Evolutionary conservation across 208 protist species (phyloP).

Genomic region (Naegleria gruberi): DNA sequence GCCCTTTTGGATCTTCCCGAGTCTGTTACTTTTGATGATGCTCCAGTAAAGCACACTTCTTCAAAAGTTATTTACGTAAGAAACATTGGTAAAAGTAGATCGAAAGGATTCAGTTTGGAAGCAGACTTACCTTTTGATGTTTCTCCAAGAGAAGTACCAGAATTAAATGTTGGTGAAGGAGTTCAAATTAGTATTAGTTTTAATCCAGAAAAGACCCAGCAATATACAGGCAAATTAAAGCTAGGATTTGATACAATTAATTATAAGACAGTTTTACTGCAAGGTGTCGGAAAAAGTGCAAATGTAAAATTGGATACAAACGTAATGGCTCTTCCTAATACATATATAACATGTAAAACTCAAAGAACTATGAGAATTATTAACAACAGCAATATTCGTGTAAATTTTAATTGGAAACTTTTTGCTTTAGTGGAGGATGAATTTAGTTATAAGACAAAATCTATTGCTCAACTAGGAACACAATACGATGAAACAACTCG

Average conservation of each 20-base stretch:
- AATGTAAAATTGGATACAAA: constrained; percentile 55
- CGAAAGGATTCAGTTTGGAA: constrained; percentile 55
- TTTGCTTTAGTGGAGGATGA: constrained; percentile 38
- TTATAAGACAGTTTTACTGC: constrained; percentile 52
- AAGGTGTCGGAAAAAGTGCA: constrained; percentile 57
- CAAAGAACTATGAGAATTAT: constrained; percentile 64
- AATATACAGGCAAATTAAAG: constrained; percentile 46
- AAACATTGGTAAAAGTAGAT: constrained; percentile 57
- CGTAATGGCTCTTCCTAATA: constrained; percentile 59
- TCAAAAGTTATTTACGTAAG: constrained; percentile 70
- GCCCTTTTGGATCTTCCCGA: constrained; percentile 63
- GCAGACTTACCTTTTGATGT: constrained; percentile 40
- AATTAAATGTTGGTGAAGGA: constrained; percentile 49
- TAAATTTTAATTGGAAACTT: constrained; percentile 69
- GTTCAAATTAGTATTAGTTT: constrained; percentile 65
- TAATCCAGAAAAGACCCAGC: constrained; percentile 36
- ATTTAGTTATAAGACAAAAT: not conserved
- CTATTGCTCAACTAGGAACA: not conserved
- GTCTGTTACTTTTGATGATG: constrained; percentile 49
- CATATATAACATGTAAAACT: constrained; percentile 75
- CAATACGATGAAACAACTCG: not conserved
- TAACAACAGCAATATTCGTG: constrained; percentile 67
- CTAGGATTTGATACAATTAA: constrained; percentile 47
- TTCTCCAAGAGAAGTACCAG: constrained; percentile 53
- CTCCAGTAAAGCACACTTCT: constrained; percentile 59